Conservation (phyloP, 106 monocot species). For the Phalaenopsis equestris region DNA sequence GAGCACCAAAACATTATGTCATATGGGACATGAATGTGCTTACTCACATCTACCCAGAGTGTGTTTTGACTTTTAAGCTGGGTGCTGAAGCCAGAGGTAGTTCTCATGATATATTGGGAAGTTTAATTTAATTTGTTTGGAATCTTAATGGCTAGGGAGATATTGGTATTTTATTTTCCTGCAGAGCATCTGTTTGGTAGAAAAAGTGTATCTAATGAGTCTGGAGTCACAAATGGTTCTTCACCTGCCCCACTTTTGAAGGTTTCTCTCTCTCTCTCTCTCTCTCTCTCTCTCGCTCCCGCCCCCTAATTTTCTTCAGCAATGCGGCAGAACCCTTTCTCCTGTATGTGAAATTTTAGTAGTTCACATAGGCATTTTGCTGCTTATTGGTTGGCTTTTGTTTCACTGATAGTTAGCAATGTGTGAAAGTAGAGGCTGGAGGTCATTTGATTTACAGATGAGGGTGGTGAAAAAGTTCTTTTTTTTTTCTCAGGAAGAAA, state of each 20-base stretch:
- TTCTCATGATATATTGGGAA: neutral
- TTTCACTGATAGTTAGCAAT: neutral
- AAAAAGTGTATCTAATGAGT: conserved; percentile 39
- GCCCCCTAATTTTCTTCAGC: neutral
- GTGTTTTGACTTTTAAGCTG: conserved; percentile 47
- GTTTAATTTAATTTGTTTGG: conserved; percentile 2
- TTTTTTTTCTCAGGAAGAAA: conserved; percentile 16
- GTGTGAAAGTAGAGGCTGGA: neutral
- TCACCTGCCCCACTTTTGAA: neutral
- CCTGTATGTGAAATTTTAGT: neutral
- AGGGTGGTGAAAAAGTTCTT: neutral
- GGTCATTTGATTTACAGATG: neutral
- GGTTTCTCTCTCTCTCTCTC: neutral
- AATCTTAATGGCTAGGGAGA: neutral
- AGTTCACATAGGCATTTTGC: neutral
- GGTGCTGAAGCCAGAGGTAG: conserved; percentile 56
- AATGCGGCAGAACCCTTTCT: neutral
- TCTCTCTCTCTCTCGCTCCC: neutral
- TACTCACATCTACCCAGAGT: conserved; percentile 64
- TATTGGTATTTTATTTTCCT: conserved; percentile 5
- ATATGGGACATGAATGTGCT: conserved; percentile 55
- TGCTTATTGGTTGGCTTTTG: neutral
- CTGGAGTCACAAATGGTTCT: conserved; percentile 25
- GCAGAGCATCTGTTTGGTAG: conserved; percentile 55
- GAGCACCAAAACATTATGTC: conserved; percentile 62